Evolutionary conservation across 208 protist species (phyloP), one percentile per base, ranked within the genome.

Genomic region (Trypanosoma lewisi): DNA sequence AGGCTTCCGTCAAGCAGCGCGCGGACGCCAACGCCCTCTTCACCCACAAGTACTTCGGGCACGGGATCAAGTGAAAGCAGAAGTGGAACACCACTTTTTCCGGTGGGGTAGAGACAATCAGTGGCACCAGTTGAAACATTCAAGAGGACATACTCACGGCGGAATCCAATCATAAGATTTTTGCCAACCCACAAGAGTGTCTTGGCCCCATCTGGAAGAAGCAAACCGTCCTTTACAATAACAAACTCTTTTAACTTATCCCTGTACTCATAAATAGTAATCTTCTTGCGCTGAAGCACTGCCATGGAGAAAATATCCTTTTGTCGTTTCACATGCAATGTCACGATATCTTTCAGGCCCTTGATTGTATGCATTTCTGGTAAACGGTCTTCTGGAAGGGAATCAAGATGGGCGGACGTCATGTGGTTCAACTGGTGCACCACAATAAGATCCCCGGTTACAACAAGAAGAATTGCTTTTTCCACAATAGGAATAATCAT

Each of bases 41-140:
- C 66, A 31, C 70, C 62, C 16, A 83, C 55, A 16, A 92, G 73
- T 19, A 85, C 71, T 67, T 92, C 85, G 9, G 82, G 78, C 0
- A 87, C 76, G 2, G 85, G 85, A 28, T 82, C 68, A 60, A 89
- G 70, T 17, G 82, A 70, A 23, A 87, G 63, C 39, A 89, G 58
- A n/a, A 85, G 63, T 21, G 79, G 82, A 23, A 25, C 49, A 16
- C 51, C 57, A 25, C 45, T 61, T 17, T 42, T 48, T 9, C 66
- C 37, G 2, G 67, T 45, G 21, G 53, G 41, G 50, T 63, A 56
- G 8, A 82, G 51, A 25, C 47, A 60, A 23, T 77, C 76, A 0
- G 47, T 41, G 16, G 36, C 50, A 34, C 52, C 48, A 30, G n/a
- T 70, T 8, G 37, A 1, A 47, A 62, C 44, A 64, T 76, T 11